Percentiles rank a stretch among this genome's conserved stretches.
phyloP scores from a whole-genome alignment of 805 yeast genomes.

The Saccharomycopsis babjevae region DNA sequence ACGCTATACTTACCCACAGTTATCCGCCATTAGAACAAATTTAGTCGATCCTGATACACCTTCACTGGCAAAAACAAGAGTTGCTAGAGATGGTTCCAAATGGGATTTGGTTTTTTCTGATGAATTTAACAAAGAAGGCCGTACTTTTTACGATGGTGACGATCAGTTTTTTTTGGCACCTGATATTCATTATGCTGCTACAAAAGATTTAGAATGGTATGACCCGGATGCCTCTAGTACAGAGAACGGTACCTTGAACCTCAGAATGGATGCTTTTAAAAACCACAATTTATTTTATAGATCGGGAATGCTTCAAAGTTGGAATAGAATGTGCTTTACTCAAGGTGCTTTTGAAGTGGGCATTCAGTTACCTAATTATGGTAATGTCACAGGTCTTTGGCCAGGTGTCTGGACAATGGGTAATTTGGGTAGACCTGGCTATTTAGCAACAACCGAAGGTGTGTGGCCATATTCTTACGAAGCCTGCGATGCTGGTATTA shows the following conservation, averaged over 20 bases:
- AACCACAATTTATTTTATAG: constrained; percentile 76
- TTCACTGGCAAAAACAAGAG: constrained; percentile 34
- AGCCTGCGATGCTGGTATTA: constrained; percentile 86
- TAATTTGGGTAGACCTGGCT: constrained; percentile 87
- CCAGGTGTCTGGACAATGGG: constrained; percentile 97
- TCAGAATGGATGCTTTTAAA: constrained; percentile 72
- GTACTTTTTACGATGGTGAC: constrained; percentile 84
- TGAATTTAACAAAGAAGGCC: constrained; percentile 82
- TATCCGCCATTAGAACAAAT: constrained; percentile 41
- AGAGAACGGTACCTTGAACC: constrained; percentile 53
- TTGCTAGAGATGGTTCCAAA: constrained; percentile 46
- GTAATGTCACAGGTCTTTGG: constrained; percentile 79
- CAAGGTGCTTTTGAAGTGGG: constrained; percentile 74
- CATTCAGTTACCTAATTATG: constrained; percentile 70
- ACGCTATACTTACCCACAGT: constrained; percentile 38
- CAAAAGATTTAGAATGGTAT: constrained; percentile 90
- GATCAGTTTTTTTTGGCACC: constrained; percentile 88
- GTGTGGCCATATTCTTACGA: constrained; percentile 92
- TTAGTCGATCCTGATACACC: constrained; percentile 61
- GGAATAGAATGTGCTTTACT: constrained; percentile 87
- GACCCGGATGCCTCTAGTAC: constrained; percentile 85
- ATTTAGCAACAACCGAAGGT: constrained; percentile 77
- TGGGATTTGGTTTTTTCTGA: constrained; percentile 84
- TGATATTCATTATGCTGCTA: constrained; percentile 76
- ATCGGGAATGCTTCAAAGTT: constrained; percentile 84